A percentile compares a stretch with the other conserved stretches of the same genome.
phyloP scores from a whole-genome alignment of 441 rosid species.

The Adansonia grandidieri region DNA sequence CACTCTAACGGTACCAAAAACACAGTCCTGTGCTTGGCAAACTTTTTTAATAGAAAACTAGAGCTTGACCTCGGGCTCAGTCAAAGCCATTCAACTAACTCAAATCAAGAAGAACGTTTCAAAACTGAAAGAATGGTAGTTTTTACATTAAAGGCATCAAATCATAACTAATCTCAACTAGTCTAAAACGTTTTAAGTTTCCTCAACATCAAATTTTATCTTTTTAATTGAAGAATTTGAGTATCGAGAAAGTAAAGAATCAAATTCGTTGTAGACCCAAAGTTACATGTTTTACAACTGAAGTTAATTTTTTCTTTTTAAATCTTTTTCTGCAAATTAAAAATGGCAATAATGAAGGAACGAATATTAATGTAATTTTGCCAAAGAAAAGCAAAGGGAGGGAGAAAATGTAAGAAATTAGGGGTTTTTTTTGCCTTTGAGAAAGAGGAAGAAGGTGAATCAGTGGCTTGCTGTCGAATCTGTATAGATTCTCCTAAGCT shows the following conservation, averaged over 20 bases:
- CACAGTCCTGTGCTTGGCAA: not conserved
- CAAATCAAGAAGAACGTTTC: not conserved
- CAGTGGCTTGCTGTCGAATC: not conserved
- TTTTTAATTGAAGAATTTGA: not conserved
- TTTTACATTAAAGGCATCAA: not conserved
- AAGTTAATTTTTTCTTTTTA: too few species aligned
- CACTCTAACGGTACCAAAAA: not conserved
- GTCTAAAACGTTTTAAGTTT: not conserved
- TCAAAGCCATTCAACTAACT: not conserved
- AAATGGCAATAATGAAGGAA: not conserved
- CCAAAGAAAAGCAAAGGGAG: not conserved
- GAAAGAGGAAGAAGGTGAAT: conserved; percentile 1
- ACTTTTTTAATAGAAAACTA: not conserved
- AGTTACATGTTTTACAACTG: not conserved
- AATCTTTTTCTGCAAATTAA: not conserved
- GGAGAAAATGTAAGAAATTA: not conserved
- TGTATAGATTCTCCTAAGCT: too few species aligned
- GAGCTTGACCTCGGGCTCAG: not conserved
- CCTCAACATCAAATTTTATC: not conserved
- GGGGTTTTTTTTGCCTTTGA: not conserved
- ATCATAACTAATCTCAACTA: not conserved
- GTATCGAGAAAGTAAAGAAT: not conserved
- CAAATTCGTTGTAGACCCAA: not conserved
- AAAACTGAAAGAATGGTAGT: not conserved
- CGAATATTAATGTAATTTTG: not conserved